phyloP scores from a whole-genome alignment of 495 filamentous ascomycete species.

The Achaetomiella virescens region DNA sequence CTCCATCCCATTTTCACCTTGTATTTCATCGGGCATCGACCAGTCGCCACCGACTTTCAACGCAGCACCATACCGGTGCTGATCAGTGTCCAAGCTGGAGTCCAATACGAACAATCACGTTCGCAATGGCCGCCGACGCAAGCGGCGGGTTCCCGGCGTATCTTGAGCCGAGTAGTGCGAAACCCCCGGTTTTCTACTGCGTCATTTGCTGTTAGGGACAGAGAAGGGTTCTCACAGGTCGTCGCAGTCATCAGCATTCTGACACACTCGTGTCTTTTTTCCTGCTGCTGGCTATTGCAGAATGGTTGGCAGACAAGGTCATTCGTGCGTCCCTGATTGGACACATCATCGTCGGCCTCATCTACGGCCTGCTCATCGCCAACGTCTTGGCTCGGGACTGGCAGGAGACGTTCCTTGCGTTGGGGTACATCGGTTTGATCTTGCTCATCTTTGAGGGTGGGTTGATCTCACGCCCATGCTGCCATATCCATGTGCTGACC shows the following conservation, averaged over 20 bases:
- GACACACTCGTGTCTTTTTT: slow-evolving; percentile 58
- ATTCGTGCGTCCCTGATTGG: slow-evolving; percentile 70
- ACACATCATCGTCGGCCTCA: slow-evolving; percentile 64
- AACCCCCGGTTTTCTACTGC: not conserved
- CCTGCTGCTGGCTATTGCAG: slow-evolving; percentile 56
- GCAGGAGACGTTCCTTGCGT: slow-evolving; percentile 54
- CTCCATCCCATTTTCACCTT: too few relatives aligned
- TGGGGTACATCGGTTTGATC: slow-evolving; percentile 75
- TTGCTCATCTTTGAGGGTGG: slow-evolving; percentile 66
- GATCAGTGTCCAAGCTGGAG: not conserved
- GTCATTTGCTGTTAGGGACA: not conserved
- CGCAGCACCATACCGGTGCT: slow-evolving; percentile 3
- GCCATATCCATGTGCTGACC: not conserved
- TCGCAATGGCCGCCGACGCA: slow-evolving; percentile 10
- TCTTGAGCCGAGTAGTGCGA: slow-evolving; percentile 20
- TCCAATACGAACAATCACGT: not conserved
- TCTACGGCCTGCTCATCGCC: slow-evolving; percentile 59
- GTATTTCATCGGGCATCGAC: not conserved
- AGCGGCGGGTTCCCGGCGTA: slow-evolving; percentile 18
- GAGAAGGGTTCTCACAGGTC: not conserved
- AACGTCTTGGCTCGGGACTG: slow-evolving; percentile 40
- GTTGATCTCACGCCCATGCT: not conserved
- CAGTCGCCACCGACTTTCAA: not conserved
- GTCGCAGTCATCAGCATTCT: slow-evolving; percentile 43
- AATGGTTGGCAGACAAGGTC: slow-evolving; percentile 52